phyloP scores from a whole-genome alignment of 345 rosid genomes.

The Rhodamnia rubescens region DNA sequence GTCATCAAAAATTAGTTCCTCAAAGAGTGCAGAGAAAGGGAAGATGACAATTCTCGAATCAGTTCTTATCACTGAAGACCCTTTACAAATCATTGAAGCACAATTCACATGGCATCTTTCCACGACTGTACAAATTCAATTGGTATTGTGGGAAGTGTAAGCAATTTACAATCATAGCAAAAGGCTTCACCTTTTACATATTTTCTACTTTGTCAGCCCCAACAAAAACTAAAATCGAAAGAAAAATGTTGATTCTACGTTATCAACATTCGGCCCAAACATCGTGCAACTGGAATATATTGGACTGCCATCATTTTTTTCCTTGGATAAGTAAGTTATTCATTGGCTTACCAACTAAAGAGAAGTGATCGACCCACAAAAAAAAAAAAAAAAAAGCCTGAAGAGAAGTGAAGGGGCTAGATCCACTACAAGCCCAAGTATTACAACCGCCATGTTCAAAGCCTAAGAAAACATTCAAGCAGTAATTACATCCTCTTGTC shows the following conservation, averaged over 20 bases:
- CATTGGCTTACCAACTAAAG: neutral
- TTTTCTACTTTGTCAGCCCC: neutral
- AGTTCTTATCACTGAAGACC: neutral
- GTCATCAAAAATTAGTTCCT: neutral
- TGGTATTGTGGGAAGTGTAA: neutral
- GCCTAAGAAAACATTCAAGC: neutral
- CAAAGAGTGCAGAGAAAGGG: neutral
- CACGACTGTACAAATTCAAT: neutral
- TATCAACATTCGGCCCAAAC: neutral
- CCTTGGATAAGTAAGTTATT: neutral
- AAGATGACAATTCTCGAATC: neutral
- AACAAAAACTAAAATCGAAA: neutral
- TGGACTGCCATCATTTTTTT: neutral
- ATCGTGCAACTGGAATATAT: neutral
- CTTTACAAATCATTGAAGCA: neutral
- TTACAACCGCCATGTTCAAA: neutral
- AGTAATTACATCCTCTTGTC: neutral
- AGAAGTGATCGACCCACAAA: neutral
- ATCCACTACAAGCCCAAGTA: neutral
- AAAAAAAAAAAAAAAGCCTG: neutral
- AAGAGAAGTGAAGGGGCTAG: neutral
- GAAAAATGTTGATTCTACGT: neutral
- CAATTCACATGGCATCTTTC: neutral
- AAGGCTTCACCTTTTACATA: neutral
- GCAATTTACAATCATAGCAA: neutral